Base-by-base conservation (phyloP, 331 rosid genomes). In the Malus hybrid region DNA sequence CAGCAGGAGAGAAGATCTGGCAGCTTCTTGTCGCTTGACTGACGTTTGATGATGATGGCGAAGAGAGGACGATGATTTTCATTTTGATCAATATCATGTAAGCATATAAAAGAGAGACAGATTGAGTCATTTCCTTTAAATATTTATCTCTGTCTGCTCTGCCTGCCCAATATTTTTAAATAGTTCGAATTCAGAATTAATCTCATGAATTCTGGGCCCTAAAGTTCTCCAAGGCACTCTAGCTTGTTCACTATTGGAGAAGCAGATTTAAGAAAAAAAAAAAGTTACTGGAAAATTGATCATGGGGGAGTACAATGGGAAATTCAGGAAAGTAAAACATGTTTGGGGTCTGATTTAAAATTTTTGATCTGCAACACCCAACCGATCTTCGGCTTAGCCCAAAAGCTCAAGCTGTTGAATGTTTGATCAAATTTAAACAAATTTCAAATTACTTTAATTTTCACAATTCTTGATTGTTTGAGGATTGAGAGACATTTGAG, bases 1-100 rank as follows among this genome's bases (percentile, higher is more conserved):
- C 67, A 73, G 77, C 69, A 24, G 6, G 33, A 73, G 28, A 60
- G 77, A 73, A 29, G 77, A 60, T 57, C 76, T 57, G 29, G 27
- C 27, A 24, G 6, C 77, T 39, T 73, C 69, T 73, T 59, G 76
- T 9, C 55, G 76, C 28, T 18, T 60, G 28, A 73, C 68, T 2
- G 76, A 73, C 57, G 60, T 73, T 73, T 72, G 67, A 72, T n/a
- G 54, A 15, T 39, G 59, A 27, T 63, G 46, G 46, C 46, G 46
- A 42, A 9, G 4, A 42, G 13, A 1, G 46, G 46, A 10, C 46
- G 12, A 20, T 22, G 65, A 10, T 71, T 60, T 73, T 18, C 76
- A 33, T 34, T 60, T 73, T 59, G 67, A 59, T 34, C 19, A 8
- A 60, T 36, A 46, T 73, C 46, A 59, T 33, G 67, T 72, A 71